Evolutionary conservation across 2,329 filamentous ascomycete genomes (phyloP).

Genomic region (Aspergillus persii): DNA sequence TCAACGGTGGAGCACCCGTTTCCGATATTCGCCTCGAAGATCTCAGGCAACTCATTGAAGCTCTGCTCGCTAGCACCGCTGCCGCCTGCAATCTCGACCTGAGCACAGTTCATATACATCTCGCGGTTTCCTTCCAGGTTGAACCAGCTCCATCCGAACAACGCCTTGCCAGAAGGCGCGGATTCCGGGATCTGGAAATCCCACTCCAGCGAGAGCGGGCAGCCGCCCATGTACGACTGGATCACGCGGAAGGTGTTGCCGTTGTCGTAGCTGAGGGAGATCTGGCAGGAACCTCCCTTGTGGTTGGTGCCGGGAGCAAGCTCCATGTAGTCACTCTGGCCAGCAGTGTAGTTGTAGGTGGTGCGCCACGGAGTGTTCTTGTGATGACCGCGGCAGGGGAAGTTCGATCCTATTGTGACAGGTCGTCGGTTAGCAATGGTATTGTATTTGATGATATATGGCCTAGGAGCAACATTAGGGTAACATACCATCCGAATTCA

Average conservation of each 20-base stretch:
- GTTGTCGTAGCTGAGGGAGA: conserved; percentile 69
- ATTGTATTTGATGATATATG: too few relatives aligned
- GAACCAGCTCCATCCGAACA: conserved; percentile 76
- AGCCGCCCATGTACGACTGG: conserved; percentile 58
- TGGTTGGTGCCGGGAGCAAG: conserved; percentile 62
- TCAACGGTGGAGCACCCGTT: not conserved
- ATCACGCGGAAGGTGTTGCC: conserved; percentile 68
- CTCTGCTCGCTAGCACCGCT: not conserved
- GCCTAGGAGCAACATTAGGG: not conserved
- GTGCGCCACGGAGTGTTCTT: conserved; percentile 47
- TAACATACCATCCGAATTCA: conserved; percentile 49
- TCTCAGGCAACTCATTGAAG: not conserved
- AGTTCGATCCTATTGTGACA: conserved; percentile 49
- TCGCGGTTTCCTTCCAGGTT: conserved; percentile 73
- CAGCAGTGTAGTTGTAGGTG: conserved; percentile 62
- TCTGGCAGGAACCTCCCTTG: conserved; percentile 71
- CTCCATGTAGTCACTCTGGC: conserved; percentile 61
- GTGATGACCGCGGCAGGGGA: conserved; percentile 71
- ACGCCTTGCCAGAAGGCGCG: conserved; percentile 56
- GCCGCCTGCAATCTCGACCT: conserved; percentile 56
- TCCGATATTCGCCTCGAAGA: not conserved
- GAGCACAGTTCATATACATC: conserved; percentile 82
- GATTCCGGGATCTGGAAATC: conserved; percentile 65
- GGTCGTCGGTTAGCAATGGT: not conserved
- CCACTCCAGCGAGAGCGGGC: conserved; percentile 53